Evolutionary conservation across 768 basidiomycete species (phyloP).

Genomic region (Leucocoprinus leucothites): DNA sequence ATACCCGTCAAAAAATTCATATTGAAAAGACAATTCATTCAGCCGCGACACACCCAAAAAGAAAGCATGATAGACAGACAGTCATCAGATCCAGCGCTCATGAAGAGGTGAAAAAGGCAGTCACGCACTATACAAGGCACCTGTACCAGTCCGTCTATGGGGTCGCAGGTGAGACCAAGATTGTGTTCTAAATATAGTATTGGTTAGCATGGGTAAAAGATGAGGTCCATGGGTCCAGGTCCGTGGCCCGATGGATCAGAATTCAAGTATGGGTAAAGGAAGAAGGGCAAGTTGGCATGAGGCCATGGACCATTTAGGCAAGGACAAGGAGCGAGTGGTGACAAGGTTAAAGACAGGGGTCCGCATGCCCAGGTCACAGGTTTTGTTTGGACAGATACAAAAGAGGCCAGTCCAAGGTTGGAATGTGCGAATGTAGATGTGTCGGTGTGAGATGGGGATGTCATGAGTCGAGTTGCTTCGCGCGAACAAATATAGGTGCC

Average conservation of each 20-base stretch:
- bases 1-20: neutral
- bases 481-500: neutral
- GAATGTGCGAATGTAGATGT: neutral
- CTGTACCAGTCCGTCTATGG: slow-evolving; percentile 89
- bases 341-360: neutral
- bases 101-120: slow-evolving; percentile 3
- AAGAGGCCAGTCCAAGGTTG: neutral
- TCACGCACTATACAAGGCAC: slow-evolving; percentile 88
- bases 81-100: neutral
- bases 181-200: slow-evolving; percentile 60
- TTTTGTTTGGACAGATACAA: no score
- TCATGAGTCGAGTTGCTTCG: neutral
- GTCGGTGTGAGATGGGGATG: neutral
- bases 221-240: slow-evolving; percentile 1
- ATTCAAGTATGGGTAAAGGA: neutral
- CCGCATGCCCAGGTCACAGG: neutral
- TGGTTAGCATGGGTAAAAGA: neutral
- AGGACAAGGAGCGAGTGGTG: neutral
- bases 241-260: slow-evolving; percentile 1
- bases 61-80: neutral
- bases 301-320: slow-evolving; percentile 11
- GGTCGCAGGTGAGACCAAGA: slow-evolving; percentile 89
- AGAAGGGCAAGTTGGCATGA: neutral
- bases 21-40: neutral
- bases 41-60: neutral